These are phyloP conservation scores for Deinandra increscens DNA, from an alignment of 129 eudicot genomes.

Conservation along the genomic window DNA sequence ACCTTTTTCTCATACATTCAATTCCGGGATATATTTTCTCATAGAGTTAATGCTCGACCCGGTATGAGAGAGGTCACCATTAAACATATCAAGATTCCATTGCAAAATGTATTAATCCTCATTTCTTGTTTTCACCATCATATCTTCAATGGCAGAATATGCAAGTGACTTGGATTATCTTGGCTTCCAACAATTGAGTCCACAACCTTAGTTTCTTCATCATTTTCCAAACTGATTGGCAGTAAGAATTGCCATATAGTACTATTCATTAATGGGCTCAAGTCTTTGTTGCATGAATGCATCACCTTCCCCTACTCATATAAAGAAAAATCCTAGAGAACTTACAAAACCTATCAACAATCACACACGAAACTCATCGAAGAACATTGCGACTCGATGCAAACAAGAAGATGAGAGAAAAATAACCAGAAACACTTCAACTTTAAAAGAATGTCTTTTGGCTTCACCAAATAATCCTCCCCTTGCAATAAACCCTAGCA, in stretches of 20 bases:
- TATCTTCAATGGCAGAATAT: background rate
- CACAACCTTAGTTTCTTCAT: background rate
- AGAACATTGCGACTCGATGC: background rate
- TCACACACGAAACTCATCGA: background rate
- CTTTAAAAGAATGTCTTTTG: constrained; percentile 33
- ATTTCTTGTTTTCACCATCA: background rate
- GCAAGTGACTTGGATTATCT: background rate
- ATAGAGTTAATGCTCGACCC: too few species aligned
- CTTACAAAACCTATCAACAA: background rate
- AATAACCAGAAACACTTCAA: background rate
- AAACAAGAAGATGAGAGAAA: constrained; percentile 16
- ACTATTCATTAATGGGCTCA: constrained; percentile 24
- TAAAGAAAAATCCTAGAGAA: constrained; percentile 20
- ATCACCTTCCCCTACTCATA: constrained; percentile 14
- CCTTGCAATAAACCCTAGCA: constrained; percentile 20
- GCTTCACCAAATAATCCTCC: constrained; percentile 29
- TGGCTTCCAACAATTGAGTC: background rate
- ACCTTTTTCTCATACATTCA: too few species aligned
- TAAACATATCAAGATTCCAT: too few species aligned
- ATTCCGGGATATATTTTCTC: too few species aligned
- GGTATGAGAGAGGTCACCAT: too few species aligned
- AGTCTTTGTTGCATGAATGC: constrained; percentile 31
- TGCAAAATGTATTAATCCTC: background rate
- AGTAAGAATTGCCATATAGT: background rate
- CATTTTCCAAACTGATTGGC: background rate